phyloP scores from a whole-genome alignment of 176 grass and related monocot genomes.

The Carex pumila region DNA sequence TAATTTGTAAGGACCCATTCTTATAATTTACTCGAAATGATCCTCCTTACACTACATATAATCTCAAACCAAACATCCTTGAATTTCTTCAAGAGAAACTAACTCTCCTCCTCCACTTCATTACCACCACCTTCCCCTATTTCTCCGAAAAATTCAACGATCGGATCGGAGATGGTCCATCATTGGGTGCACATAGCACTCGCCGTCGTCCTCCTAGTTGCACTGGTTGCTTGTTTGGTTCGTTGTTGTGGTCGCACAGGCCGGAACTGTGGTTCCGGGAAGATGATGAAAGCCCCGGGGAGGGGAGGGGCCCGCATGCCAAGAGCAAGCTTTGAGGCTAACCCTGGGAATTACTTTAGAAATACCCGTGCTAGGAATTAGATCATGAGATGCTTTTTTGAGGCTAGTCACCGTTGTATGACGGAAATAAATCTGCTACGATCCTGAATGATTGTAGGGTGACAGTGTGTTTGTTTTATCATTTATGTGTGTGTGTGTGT shows the following conservation, averaged over 20 bases:
- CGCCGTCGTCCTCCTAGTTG: background rate
- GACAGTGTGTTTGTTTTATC: too few species aligned
- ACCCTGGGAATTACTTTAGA: background rate
- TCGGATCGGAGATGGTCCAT: background rate
- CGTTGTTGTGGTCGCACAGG: background rate
- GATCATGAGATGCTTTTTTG: too few species aligned
- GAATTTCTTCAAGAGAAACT: conserved; percentile 13
- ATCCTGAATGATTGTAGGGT: too few species aligned
- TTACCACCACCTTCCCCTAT: background rate
- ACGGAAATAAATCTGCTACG: too few species aligned
- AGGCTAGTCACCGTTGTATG: background rate
- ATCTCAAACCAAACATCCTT: background rate
- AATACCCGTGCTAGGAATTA: background rate
- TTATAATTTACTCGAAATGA: background rate
- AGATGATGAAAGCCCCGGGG: background rate
- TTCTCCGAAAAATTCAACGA: background rate
- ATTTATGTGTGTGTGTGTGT: too few species aligned
- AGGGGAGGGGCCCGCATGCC: background rate
- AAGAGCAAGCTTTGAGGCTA: background rate
- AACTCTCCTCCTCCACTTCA: background rate
- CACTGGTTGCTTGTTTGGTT: background rate
- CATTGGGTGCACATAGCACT: background rate
- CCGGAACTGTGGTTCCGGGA: background rate
- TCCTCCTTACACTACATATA: background rate
- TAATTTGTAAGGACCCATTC: background rate